Percentiles rank a stretch among this genome's conserved stretches.
These are phyloP conservation scores for Thelonectria olida DNA, from an alignment of 2,329 filamentous ascomycete species.

Conservation along the genomic window DNA sequence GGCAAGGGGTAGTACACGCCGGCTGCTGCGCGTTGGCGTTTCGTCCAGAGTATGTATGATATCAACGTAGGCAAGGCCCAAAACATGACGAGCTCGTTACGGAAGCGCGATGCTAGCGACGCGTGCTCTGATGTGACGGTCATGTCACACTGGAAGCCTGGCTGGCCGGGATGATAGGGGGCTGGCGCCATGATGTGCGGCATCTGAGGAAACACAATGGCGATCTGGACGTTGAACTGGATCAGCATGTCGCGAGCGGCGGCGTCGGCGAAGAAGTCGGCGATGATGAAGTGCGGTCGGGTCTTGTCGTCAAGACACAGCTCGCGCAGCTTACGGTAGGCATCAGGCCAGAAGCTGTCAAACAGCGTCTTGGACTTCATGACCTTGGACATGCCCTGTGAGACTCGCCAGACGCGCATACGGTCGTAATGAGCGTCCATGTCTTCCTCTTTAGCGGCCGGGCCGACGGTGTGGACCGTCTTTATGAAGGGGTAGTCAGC, in stretches of 20 bases:
- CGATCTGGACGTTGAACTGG: constrained; percentile 49
- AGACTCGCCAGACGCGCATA: constrained; percentile 45
- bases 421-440: constrained; percentile 46
- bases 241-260: constrained; percentile 51
- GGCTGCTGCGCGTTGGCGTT: constrained; percentile 42
- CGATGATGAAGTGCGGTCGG: constrained; percentile 51
- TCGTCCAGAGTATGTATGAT: constrained; percentile 40
- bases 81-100: constrained; percentile 45
- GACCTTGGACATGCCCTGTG: constrained; percentile 41
- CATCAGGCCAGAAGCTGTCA: constrained; percentile 49
- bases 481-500: constrained; percentile 43
- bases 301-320: constrained; percentile 31
- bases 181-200: constrained; percentile 47
- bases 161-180: constrained; percentile 51
- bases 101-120: constrained; percentile 47
- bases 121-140: constrained; percentile 49
- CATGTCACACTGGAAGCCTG: constrained; percentile 51
- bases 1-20: constrained; percentile 44
- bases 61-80: constrained; percentile 43
- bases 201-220: constrained; percentile 51
- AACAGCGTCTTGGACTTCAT: constrained; percentile 50
- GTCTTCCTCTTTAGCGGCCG: constrained; percentile 39
- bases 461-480: constrained; percentile 44
- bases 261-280: constrained; percentile 54
- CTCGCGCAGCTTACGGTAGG: constrained; percentile 29